These are phyloP conservation scores for Populus deltoides DNA, from an alignment of 345 rosid genomes.

Conservation along the genomic window DNA sequence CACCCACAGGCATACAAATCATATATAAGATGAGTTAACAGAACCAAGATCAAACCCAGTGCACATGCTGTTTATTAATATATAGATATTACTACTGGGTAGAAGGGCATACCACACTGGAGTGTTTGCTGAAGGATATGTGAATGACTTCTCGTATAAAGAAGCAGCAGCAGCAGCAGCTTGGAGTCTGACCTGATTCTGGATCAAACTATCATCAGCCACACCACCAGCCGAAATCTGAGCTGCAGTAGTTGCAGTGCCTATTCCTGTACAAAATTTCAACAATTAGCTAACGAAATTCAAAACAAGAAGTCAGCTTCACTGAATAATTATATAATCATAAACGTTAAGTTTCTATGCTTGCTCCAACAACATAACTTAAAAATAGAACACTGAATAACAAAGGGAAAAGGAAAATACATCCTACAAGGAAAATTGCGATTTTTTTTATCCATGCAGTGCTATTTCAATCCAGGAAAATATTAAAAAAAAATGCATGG, in stretches of 20 bases:
- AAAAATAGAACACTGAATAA: not conserved
- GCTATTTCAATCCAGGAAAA: not conserved
- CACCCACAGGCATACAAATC: not conserved
- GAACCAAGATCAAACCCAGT: not conserved
- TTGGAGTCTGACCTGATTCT: constrained; percentile 73
- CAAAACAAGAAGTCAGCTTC: not conserved
- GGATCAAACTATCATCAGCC: constrained; percentile 41
- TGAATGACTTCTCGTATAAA: constrained; percentile 68
- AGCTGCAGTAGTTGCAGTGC: constrained; percentile 39
- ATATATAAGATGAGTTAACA: not conserved
- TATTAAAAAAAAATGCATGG: not conserved
- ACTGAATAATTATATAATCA: not conserved
- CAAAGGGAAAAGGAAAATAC: too few species aligned
- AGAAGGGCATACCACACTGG: constrained; percentile 53
- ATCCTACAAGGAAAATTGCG: not conserved
- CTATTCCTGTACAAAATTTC: constrained; percentile 40
- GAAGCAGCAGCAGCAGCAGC: constrained; percentile 87
- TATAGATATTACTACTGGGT: not conserved
- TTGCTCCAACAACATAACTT: not conserved
- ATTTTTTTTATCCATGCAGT: not conserved
- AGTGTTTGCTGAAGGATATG: constrained; percentile 73
- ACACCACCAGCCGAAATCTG: constrained; percentile 45
- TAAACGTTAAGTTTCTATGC: not conserved
- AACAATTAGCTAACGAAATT: constrained; percentile 13
- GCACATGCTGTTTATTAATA: not conserved